Evolutionary conservation across 768 basidiomycete species (phyloP), one percentile per base, ranked within the genome.

Genomic region (Boletellus ananiceps): DNA sequence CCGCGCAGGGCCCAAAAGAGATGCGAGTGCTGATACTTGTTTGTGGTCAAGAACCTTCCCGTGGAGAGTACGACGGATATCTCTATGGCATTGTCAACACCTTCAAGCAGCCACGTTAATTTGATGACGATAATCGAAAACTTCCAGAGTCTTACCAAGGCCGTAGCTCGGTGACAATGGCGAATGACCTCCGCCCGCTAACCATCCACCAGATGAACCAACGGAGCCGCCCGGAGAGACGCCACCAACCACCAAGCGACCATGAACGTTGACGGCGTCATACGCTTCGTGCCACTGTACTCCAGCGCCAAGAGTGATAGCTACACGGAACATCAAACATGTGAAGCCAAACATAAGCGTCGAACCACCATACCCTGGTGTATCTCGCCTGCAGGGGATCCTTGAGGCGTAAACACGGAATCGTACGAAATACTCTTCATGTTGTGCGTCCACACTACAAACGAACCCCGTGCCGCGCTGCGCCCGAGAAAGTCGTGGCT

Each of bases 1-100:
- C 78, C 79, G 19, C 78, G 68, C 44, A 82, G 55, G 0, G 80
- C 78, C 73, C 76, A 81, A 62, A 77, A 81, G 5, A 81, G 68
- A 47, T 80, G 75, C 3, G 62, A 13, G 50, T 79, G 63, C 35
- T 68, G 64, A 55, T 71, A 60, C 0, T 56, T 52, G 54, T 80
- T 81, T 18, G 66, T 72, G 3, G 56, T 69, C 44, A 75, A 56
- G 33, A 68, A 58, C 14, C 68, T 49, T 4, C 77, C 77, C 8
- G 67, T 64, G 5, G 78, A 66, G 8, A 68, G 72, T 2, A 81
- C 73, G 1, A 77, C 52, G 0, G 62, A 69, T 47, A 79, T 74
- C 49, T 81, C 65, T 6, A 78, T 46, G 8, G 69, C 70, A 27
- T 77, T 76, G 59, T 79, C 78, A 23, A 76, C 73, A 33, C 75